Base-by-base conservation (phyloP, 2,329 filamentous ascomycete species). In the Neopestalotiopsis rosae region DNA sequence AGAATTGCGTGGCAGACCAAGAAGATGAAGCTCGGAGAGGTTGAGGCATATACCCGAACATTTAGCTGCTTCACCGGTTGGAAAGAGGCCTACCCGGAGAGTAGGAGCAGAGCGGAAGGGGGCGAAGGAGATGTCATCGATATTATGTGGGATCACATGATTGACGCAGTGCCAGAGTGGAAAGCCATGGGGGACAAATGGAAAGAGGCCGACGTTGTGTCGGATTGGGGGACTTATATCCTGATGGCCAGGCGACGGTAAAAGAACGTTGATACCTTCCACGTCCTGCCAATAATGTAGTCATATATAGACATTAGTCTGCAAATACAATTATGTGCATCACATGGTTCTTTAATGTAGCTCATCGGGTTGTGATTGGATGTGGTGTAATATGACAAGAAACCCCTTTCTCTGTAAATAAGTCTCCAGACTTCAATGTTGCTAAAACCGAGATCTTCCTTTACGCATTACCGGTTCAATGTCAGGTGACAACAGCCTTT, bases 41-140 rank as follows among this genome's bases (percentile, higher is more conserved):
- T 89, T 67, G 89, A 90, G 79, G 84, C 83, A n/a, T 92, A 91
- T 77, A 77, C 86, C 68, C 80, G 87, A 71, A 91, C 90, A 0
- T 91, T 88, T 76, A 90, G 88, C 75, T 81, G 85, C 56, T 90
- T 85, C 76, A 84, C 84, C 74, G 85, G 82, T 34, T 92, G 90
- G 90, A 81, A 83, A 72, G 85, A 88, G 70, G 83, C 82, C 12
- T 83, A 90, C 78, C 85, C 86, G 1, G 84, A 85, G 52, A 74
- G 73, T 49, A 85, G 81, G 76, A 83, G 83, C 67, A 81, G 83
- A 73, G 82, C 79, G 4, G 84, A 87, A 30, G 89, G 88, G 5
- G 89, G 89, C 2, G 71, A 81, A 7, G 89, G 89, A 1, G 90
- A 92, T 78, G 75, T 91, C 57, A 81, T 89, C n/a, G 90, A 92